Conservation (phyloP, 2,329 filamentous ascomycete species). For the Calycina marina region DNA sequence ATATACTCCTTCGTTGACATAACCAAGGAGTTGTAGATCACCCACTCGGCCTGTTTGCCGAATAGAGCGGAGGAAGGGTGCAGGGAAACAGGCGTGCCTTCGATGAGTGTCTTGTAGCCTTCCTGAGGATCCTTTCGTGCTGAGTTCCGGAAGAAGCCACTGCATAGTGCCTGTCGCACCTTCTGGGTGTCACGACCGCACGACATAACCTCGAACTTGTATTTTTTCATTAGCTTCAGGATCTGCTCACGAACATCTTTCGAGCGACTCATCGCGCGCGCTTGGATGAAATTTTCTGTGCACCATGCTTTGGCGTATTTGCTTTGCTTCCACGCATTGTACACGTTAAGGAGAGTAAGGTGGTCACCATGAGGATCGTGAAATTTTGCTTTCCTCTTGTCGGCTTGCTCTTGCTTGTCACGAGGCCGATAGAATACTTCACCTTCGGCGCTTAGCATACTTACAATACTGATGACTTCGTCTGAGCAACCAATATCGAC, state of each 20-base stretch:
- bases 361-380: slow-evolving; percentile 92
- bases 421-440: slow-evolving; percentile 91
- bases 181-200: slow-evolving; percentile 80
- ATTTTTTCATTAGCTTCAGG: slow-evolving; percentile 83
- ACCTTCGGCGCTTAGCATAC: slow-evolving; percentile 76
- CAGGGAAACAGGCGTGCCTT: slow-evolving; percentile 87
- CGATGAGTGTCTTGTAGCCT: slow-evolving; percentile 93
- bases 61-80: slow-evolving; percentile 87
- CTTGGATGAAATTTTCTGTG: slow-evolving; percentile 95
- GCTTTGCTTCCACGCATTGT: slow-evolving; percentile 87
- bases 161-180: slow-evolving; percentile 78
- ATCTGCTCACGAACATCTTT: slow-evolving; percentile 89
- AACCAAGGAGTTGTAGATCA: slow-evolving; percentile 83
- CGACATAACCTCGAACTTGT: slow-evolving; percentile 66
- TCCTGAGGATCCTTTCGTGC: slow-evolving; percentile 92
- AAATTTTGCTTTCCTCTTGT: slow-evolving; percentile 96
- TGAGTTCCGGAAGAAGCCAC: slow-evolving; percentile 89
- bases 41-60: slow-evolving; percentile 91
- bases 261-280: slow-evolving; percentile 72
- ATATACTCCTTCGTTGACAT: slow-evolving; percentile 97
- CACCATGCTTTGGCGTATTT: slow-evolving; percentile 83
- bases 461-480: slow-evolving; percentile 85
- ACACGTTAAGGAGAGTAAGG: slow-evolving; percentile 87
- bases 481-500: slow-evolving; percentile 84
- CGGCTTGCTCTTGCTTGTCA: slow-evolving; percentile 90